Conservation (phyloP, 495 filamentous ascomycete species). For the Evansstolkia leycettana region DNA sequence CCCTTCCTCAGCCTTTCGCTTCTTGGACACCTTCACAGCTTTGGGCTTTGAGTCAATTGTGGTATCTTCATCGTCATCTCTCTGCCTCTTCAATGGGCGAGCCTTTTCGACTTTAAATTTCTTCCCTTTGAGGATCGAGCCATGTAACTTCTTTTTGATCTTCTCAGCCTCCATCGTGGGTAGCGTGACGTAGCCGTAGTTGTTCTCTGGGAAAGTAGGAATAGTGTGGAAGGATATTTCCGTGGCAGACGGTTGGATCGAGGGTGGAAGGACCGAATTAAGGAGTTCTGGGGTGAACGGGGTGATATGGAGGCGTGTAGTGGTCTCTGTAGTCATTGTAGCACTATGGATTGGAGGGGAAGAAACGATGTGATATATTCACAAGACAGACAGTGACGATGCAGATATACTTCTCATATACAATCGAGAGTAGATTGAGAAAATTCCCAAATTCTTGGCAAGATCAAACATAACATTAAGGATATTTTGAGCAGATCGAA, state of each 20-base stretch:
- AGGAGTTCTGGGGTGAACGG: slow-evolving; percentile 67
- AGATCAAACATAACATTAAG: no score
- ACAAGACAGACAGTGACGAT: no score
- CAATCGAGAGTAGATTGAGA: no score
- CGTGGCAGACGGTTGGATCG: slow-evolving; percentile 50
- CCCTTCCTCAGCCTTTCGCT: slow-evolving; percentile 50
- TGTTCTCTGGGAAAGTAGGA: slow-evolving; percentile 76
- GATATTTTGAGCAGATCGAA: no score
- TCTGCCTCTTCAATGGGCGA: slow-evolving; percentile 40
- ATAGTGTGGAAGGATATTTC: slow-evolving; percentile 76
- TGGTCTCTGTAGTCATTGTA: slow-evolving; percentile 11
- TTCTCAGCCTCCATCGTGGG: slow-evolving; percentile 73
- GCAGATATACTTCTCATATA: no score
- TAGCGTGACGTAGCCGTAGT: slow-evolving; percentile 80
- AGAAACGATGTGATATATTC: no score
- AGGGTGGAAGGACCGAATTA: slow-evolving; percentile 51
- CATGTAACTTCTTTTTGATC: slow-evolving; percentile 86
- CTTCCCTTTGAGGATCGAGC: slow-evolving; percentile 67
- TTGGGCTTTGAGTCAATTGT: slow-evolving; percentile 9
- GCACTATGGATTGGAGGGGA: no score
- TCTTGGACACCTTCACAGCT: slow-evolving; percentile 34
- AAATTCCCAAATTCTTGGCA: no score
- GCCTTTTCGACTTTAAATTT: slow-evolving; percentile 80
- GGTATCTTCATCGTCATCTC: slow-evolving; percentile 22
- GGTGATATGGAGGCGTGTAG: slow-evolving; percentile 69